Evolutionary conservation across 2,329 filamentous ascomycete genomes (phyloP), one percentile per base, ranked within the genome.

Genomic region (Teratosphaeria pseudoeucalypti): DNA sequence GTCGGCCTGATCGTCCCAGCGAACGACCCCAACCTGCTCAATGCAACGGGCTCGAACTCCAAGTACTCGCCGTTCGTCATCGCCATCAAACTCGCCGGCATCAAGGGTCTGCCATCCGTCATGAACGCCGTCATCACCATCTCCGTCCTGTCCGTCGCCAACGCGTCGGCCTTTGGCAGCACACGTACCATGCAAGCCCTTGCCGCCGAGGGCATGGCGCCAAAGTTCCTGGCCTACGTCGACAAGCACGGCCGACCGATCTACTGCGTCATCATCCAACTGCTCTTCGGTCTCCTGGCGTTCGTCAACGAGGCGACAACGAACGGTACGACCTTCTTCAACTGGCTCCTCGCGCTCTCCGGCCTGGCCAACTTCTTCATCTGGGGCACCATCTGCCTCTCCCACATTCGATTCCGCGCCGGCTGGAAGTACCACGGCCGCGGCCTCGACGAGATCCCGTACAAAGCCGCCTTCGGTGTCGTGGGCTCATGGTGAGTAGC

Each of bases 121-220:
- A 79, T 79, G 71, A 79, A 80, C 60, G 77, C 75, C 2, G 72
- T 79, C 59, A 78, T 80, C 60, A 74, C 80, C 49, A 73, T 79
- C 47, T 77, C 74, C 0, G 78, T 79, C 4, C 59, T 79, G 54
- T 77, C 77, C 47, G 82, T 85, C 54, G 83, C 81, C 65, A 83
- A 84, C 65, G 84, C 81, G 1, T 78, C 78, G 64, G 79, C 68
- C 55, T 72, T 71, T 57, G 70, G 69, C 55, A 92, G 89, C 27
- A 95, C 90, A 2, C 86, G 92, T 66, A 96, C 92, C 1, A 83
- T 97, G 10, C 90, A 91, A 26, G 91, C 92, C 3, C 82, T 97
- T 1, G 91, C 92, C 54, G 91, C 69, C 47, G 79, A 95, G 72
- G 70, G 74, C 53, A 77, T 79, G 66, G 84, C 80, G 0, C 84